Percentiles rank a stretch among this genome's conserved stretches.
These are phyloP conservation scores for Phalaenopsis equestris DNA, from an alignment of 106 monocot genomes.

Conservation along the genomic window DNA sequence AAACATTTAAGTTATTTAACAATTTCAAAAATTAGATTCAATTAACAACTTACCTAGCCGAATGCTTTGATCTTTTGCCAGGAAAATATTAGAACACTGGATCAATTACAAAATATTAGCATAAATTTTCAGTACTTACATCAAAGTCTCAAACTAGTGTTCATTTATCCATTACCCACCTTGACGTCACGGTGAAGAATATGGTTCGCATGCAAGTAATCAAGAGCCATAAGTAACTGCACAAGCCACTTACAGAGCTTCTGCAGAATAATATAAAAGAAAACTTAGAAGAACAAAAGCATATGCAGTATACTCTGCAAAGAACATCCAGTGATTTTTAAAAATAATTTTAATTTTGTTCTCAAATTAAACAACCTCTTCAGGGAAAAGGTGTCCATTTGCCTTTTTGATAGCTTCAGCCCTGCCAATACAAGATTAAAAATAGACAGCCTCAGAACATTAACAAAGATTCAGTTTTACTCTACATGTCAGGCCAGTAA, in stretches of 20 bases:
- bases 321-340: not conserved
- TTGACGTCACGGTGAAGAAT: slow-evolving; percentile 99
- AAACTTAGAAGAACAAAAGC: not conserved
- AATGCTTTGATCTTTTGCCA: slow-evolving; percentile 75
- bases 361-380: slow-evolving; percentile 52
- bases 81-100: slow-evolving; percentile 98
- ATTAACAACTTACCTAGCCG: slow-evolving; percentile 58
- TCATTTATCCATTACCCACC: slow-evolving; percentile 31
- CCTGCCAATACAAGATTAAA: slow-evolving; percentile 31
- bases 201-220: slow-evolving; percentile 90
- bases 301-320: not conserved
- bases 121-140: not conserved
- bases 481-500: not conserved
- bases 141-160: not conserved
- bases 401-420: slow-evolving; percentile 87
- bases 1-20: not conserved
- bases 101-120: slow-evolving; percentile 7
- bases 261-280: slow-evolving; percentile 28
- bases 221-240: slow-evolving; percentile 96
- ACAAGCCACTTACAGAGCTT: slow-evolving; percentile 99
- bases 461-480: not conserved
- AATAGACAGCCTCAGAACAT: not conserved
- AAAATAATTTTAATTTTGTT: not conserved
- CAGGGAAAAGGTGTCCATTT: slow-evolving; percentile 70
- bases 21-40: slow-evolving; percentile 5